Base-by-base conservation (phyloP, 306 rosid genomes). In the Malus orientalis region DNA sequence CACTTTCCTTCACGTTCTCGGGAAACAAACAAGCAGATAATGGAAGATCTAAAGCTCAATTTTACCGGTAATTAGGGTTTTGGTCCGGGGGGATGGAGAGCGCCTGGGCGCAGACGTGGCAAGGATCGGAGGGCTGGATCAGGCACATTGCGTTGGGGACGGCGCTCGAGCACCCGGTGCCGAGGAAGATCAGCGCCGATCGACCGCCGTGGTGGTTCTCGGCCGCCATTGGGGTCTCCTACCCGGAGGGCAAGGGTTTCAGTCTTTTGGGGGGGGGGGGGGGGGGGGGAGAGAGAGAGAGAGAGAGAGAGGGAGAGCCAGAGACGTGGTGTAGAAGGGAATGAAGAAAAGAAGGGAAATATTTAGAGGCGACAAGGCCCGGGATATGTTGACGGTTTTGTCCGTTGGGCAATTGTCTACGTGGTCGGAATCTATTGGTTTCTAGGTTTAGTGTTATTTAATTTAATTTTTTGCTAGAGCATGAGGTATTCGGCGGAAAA, bases 111-210 rank as follows among this genome's bases (percentile, higher is more conserved):
- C 99, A 95, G 61, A 95, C 91, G 74, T 83, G 11, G 80, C 99
- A 95, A 36, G 96, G 97, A 84, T 92, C 81, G 44, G 97, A 80
- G 7, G 97, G 96, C 71, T 79, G 93, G 86, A 92, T 84, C 73
- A 95, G 81, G 84, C 99, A 95, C 88, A 74, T 74, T 68, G 86
- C 55, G 75, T 88, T 85, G 75, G 99, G 99, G 66, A 95, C 87
- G 83, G 96, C 85, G 86, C 99, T 84, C 2, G 99, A 95, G 61
- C 97, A 90, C 3, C 99, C 99, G 10, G 97, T 92, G 2, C 99
- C 99, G 69, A 95, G 87, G 61, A 95, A 95, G 72, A 95, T 90
- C 76, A 95, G 76, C 40, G 97, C 97, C 69, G 99, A 95, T 85
- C 80, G 78, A 67, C 19, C 62, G 2, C 22, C 64, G 10, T 38